Conservation (phyloP, 208 protist species). For the Trypanosoma caninum region DNA sequence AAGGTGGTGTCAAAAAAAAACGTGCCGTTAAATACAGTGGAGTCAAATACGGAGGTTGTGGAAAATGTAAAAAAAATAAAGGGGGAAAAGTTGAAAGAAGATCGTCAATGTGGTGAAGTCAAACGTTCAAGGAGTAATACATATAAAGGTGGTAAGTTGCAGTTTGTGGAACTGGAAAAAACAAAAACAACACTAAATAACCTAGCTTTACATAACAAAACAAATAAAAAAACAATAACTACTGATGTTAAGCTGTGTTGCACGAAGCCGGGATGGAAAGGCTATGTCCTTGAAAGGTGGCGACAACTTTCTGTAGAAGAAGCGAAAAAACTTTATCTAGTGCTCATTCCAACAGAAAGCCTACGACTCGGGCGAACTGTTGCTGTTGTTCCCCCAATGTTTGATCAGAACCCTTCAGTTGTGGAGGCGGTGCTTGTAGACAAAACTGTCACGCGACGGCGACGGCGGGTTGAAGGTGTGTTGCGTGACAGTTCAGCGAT, state of each 20-base stretch:
- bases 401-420: constrained; percentile 56
- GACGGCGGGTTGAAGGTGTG: neutral
- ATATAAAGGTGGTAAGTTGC: too few species aligned
- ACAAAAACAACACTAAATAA: neutral
- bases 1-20: constrained; percentile 1
- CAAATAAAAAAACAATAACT: neutral
- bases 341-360: constrained; percentile 24
- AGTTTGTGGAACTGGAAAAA: too few species aligned
- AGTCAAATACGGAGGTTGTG: neutral
- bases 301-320: constrained; percentile 40
- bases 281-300: constrained; percentile 62
- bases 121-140: too few species aligned
- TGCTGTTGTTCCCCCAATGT: constrained; percentile 55
- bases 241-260: neutral
- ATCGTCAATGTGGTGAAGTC: too few species aligned
- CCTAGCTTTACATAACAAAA: too few species aligned
- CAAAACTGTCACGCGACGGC: constrained; percentile 1
- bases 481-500: neutral
- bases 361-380: constrained; percentile 57
- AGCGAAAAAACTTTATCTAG: constrained; percentile 38
- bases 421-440: constrained; percentile 66
- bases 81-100: too few species aligned
- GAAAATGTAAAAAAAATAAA: neutral
- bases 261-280: constrained; percentile 25
- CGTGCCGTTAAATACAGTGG: neutral